Percentiles rank a stretch among this genome's conserved stretches.
These are phyloP conservation scores for Recurvomyces mirabilis DNA, from an alignment of 495 filamentous ascomycete genomes.

Conservation along the genomic window DNA sequence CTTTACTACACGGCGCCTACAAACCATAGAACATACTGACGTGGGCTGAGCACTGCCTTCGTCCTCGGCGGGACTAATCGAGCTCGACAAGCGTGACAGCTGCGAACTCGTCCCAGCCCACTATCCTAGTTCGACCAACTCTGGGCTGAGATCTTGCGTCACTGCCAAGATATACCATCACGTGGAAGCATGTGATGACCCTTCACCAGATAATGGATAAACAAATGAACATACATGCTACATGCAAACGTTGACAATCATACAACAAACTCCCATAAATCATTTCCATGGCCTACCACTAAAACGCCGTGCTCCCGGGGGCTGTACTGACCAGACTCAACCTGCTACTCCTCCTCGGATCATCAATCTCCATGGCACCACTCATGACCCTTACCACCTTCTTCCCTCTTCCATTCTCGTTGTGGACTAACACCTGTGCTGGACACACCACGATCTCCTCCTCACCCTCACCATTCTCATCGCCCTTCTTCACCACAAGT, in stretches of 20 bases:
- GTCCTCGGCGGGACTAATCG: too few species aligned
- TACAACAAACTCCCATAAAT: conserved; percentile 4
- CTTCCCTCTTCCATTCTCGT: conserved; percentile 26
- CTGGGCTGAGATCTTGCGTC: too few species aligned
- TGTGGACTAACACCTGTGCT: conserved; percentile 75
- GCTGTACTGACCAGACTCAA: conserved; percentile 24
- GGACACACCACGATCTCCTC: conserved; percentile 89
- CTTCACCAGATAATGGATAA: too few species aligned
- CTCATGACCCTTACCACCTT: conserved; percentile 35
- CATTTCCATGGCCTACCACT: not conserved
- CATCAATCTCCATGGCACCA: conserved; percentile 34
- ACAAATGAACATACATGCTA: too few species aligned
- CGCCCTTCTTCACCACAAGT: conserved; percentile 84
- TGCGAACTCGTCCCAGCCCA: too few species aligned
- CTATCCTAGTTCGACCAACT: too few species aligned
- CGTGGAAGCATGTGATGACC: too few species aligned
- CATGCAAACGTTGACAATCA: not conserved
- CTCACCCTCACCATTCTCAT: conserved; percentile 71
- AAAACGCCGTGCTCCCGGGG: conserved; percentile 15
- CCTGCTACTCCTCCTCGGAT: conserved; percentile 16
- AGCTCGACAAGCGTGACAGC: too few species aligned
- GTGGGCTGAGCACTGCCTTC: too few species aligned
- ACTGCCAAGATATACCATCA: too few species aligned
- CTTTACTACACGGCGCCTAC: too few species aligned
- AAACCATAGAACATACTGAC: too few species aligned